A percentile compares a stretch with the other conserved stretches of the same genome.
Conservation (phyloP, 1,139 yeast species). For the Yamadazyma blattariae region DNA sequence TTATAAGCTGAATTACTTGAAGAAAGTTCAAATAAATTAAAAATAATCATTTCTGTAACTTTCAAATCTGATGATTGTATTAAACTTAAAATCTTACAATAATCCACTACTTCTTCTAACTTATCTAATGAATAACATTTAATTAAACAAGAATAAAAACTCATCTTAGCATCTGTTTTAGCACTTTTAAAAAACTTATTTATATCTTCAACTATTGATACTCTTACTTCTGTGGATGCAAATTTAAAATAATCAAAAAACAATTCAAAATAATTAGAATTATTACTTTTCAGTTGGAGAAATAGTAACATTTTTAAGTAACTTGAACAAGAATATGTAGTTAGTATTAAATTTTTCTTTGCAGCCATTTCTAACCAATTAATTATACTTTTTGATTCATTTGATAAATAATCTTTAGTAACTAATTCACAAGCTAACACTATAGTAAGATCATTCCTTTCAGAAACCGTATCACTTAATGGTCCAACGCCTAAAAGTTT, state of each 20-base stretch:
- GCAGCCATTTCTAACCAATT: conserved; percentile 33
- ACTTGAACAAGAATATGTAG: conserved; percentile 9
- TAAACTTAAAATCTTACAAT: conserved; percentile 29
- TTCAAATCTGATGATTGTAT: conserved; percentile 28
- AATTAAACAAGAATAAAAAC: conserved; percentile 30
- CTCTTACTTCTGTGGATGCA: conserved; percentile 11
- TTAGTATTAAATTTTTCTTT: conserved; percentile 22
- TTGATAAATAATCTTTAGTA: conserved; percentile 21
- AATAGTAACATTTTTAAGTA: conserved; percentile 9
- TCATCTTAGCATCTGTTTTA: conserved; percentile 16
- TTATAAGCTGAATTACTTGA: conserved; percentile 20
- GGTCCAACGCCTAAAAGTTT: conserved; percentile 7
- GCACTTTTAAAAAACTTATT: conserved; percentile 1
- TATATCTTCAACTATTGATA: conserved; percentile 8
- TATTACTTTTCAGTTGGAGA: not conserved
- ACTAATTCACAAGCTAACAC: conserved; percentile 25
- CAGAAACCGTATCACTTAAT: conserved; percentile 15
- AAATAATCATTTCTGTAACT: conserved; percentile 29
- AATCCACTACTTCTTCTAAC: conserved; percentile 23
- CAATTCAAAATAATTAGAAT: conserved; percentile 8
- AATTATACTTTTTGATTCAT: conserved; percentile 33
- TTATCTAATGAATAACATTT: conserved; percentile 19
- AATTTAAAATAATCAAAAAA: conserved; percentile 19
- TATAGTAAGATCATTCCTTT: conserved; percentile 34
- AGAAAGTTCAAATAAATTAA: conserved; percentile 40